Evolutionary conservation across 441 rosid species (phyloP).

Genomic region (Pelargonium cotyledonis): DNA sequence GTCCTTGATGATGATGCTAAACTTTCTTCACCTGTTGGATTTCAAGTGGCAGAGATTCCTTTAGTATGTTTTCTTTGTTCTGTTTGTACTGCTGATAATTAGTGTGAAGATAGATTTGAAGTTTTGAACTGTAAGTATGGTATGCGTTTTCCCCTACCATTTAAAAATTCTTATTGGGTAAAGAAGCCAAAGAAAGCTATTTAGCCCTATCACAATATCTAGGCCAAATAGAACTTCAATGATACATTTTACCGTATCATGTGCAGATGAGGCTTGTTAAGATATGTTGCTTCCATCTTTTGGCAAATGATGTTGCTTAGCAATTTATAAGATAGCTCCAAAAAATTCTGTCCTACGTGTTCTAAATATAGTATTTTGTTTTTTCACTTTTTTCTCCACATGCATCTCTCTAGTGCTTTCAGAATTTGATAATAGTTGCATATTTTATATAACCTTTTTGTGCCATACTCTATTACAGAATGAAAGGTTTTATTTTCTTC

Average conservation of each 20-base stretch:
- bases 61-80: constrained; percentile 38
- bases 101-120: too few relatives aligned
- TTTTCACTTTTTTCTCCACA: background rate
- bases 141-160: background rate
- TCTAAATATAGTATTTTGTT: background rate
- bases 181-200: background rate
- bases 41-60: constrained; percentile 97
- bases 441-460: too few relatives aligned
- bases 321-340: background rate
- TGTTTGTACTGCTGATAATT: background rate
- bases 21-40: constrained; percentile 93
- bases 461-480: too few relatives aligned
- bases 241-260: background rate
- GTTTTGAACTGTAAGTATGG: background rate
- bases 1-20: constrained; percentile 94
- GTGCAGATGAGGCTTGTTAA: background rate
- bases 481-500: too few relatives aligned
- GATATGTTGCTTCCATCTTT: background rate
- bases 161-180: background rate
- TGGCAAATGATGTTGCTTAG: background rate
- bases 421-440: background rate
- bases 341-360: background rate
- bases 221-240: background rate
- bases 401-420: background rate
- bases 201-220: background rate